phyloP scores from a whole-genome alignment of 805 yeast species.

The Pichia sporocuriosa region DNA sequence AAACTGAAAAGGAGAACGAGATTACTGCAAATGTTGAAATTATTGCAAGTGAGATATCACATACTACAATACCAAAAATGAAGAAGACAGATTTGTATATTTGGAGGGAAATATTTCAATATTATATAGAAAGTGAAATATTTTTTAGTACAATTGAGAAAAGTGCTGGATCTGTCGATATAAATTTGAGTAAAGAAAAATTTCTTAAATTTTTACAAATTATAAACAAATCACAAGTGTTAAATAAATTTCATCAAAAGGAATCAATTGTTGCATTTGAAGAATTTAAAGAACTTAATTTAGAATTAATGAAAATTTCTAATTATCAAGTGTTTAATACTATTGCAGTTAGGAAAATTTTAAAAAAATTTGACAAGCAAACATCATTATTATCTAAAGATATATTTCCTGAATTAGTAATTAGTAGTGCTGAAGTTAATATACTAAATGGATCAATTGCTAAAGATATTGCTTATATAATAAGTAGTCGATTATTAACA shows the following conservation, averaged over 20 bases:
- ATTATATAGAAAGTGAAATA: constrained; percentile 60
- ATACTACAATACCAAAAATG: constrained; percentile 34
- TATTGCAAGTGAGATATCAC: constrained; percentile 35
- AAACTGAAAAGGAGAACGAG: constrained; percentile 36
- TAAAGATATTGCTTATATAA: constrained; percentile 46
- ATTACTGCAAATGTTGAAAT: constrained; percentile 37
- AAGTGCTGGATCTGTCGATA: constrained; percentile 36
- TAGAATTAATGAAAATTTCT: constrained; percentile 46
- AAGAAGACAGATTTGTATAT: constrained; percentile 50
- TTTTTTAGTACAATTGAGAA: constrained; percentile 42
- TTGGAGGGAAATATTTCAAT: constrained; percentile 64
- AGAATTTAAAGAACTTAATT: constrained; percentile 47
- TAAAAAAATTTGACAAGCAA: constrained; percentile 71
- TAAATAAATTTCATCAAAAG: constrained; percentile 39
- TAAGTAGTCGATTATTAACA: constrained; percentile 46
- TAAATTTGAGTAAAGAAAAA: constrained; percentile 40
- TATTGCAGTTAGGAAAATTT: constrained; percentile 58
- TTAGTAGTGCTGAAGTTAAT: constrained; percentile 16
- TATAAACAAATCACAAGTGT: constrained; percentile 33
- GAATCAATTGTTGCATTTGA: constrained; percentile 39
- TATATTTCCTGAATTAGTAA: constrained; percentile 35
- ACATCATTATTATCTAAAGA: constrained; percentile 47
- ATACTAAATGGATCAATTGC: constrained; percentile 37
- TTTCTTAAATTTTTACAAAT: constrained; percentile 35
- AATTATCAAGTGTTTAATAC: constrained; percentile 57